Conservation (phyloP, 108 stramenopile species). For the Aurantiochytrium sp. region DNA sequence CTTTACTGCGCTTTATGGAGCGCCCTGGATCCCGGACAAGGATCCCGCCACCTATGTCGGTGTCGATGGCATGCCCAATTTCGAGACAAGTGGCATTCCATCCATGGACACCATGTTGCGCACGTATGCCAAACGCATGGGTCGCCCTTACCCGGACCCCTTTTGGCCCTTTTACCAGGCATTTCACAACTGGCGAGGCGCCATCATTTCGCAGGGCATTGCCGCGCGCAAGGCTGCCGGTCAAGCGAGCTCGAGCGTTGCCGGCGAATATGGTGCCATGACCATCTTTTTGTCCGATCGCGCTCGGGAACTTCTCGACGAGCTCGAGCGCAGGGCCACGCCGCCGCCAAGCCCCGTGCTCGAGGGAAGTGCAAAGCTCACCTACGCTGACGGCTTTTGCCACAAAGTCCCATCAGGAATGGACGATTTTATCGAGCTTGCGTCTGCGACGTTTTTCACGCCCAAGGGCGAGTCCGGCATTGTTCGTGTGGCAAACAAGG, state of each 20-base stretch:
- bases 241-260: not conserved
- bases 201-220: slow-evolving; percentile 90
- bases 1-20: slow-evolving; percentile 31
- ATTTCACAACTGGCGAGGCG: slow-evolving; percentile 82
- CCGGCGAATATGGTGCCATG: not conserved
- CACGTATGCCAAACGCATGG: not conserved
- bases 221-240: slow-evolving; percentile 57
- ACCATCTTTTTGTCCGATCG: not conserved
- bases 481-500: not conserved
- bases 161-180: slow-evolving; percentile 60
- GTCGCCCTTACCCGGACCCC: not conserved
- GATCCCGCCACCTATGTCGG: not conserved
- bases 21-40: not conserved
- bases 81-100: slow-evolving; percentile 20
- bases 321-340: not conserved
- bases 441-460: not conserved
- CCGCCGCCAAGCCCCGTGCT: not conserved
- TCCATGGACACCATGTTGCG: slow-evolving; percentile 11
- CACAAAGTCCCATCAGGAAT: not conserved
- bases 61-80: slow-evolving; percentile 48
- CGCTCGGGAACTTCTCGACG: not conserved
- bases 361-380: not conserved
- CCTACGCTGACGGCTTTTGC: not conserved
- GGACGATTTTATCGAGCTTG: not conserved
- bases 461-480: not conserved